phyloP scores from a whole-genome alignment of 1,284 basidiomycete species.

The Sanguinoderma infundibulare region DNA sequence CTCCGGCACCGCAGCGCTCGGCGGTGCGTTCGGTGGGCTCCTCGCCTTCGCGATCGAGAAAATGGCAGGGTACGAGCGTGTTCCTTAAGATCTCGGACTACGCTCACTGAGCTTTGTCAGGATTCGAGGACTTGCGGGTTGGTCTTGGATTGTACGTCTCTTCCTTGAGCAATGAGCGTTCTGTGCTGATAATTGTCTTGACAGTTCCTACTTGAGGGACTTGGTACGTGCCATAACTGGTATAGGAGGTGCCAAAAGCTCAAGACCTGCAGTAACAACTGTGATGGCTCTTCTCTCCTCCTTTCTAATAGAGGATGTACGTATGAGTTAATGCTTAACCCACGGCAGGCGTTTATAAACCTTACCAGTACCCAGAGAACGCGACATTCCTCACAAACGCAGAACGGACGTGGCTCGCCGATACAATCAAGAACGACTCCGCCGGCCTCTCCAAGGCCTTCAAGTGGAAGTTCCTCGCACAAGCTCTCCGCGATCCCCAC shows the following conservation, averaged over 20 bases:
- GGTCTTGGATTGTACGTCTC: slow-evolving; percentile 7
- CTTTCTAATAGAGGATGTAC: slow-evolving; percentile 7
- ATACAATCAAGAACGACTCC: slow-evolving; percentile 33
- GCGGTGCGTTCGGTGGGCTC: slow-evolving; percentile 34
- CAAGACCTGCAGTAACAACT: neutral
- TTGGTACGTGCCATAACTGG: neutral
- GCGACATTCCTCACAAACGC: slow-evolving; percentile 33
- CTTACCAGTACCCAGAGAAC: neutral
- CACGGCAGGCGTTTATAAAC: neutral
- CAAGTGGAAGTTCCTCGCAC: slow-evolving; percentile 30
- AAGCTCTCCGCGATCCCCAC: slow-evolving; percentile 32
- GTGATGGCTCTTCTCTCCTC: neutral
- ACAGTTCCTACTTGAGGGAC: slow-evolving; percentile 7
- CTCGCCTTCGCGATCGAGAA: slow-evolving; percentile 12
- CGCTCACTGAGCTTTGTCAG: neutral
- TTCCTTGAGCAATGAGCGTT: neutral
- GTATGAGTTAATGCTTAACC: no score
- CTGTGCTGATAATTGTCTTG: neutral
- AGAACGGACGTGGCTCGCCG: slow-evolving; percentile 37
- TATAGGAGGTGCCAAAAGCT: neutral
- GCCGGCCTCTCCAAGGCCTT: slow-evolving; percentile 24
- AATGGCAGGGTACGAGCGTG: slow-evolving; percentile 1
- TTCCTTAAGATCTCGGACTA: neutral
- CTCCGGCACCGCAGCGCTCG: slow-evolving; percentile 57
- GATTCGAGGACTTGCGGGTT: neutral